phyloP scores from a whole-genome alignment of 805 yeast genomes.

The Wickerhamiella hasegawae region DNA sequence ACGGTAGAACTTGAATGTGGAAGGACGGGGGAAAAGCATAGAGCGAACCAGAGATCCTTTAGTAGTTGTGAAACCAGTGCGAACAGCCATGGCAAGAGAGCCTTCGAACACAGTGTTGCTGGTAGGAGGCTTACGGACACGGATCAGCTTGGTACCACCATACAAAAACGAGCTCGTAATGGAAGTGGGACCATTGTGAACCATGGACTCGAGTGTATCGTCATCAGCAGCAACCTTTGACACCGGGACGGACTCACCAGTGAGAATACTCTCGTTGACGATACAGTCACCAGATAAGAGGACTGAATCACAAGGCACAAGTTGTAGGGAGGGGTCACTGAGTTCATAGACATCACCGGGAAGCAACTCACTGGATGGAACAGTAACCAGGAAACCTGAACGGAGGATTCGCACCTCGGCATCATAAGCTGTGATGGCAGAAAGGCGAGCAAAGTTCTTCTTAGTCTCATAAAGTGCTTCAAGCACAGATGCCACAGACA shows the following conservation, averaged over 20 bases:
- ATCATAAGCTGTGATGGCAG: constrained; percentile 55
- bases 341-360: constrained; percentile 95
- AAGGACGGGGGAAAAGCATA: constrained; percentile 92
- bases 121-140: constrained; percentile 54
- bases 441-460: constrained; percentile 51
- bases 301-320: constrained; percentile 81
- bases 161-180: constrained; percentile 34
- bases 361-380: constrained; percentile 61
- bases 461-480: constrained; percentile 81
- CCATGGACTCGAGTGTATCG: constrained; percentile 41
- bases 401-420: constrained; percentile 81
- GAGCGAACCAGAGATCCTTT: constrained; percentile 89
- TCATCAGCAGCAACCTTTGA: constrained; percentile 55
- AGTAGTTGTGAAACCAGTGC: constrained; percentile 90
- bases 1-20: constrained; percentile 79
- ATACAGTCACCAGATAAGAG: constrained; percentile 84
- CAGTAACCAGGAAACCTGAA: constrained; percentile 82
- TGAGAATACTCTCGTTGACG: constrained; percentile 93
- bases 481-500: constrained; percentile 63
- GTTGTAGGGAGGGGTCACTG: constrained; percentile 59
- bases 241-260: constrained; percentile 97
- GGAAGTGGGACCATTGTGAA: constrained; percentile 27
- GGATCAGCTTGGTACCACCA: constrained; percentile 77
- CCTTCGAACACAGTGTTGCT: constrained; percentile 39
- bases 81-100: constrained; percentile 73